These are phyloP conservation scores for Rhynchospora breviuscula DNA, from an alignment of 176 grass and related monocot genomes.

Conservation along the genomic window DNA sequence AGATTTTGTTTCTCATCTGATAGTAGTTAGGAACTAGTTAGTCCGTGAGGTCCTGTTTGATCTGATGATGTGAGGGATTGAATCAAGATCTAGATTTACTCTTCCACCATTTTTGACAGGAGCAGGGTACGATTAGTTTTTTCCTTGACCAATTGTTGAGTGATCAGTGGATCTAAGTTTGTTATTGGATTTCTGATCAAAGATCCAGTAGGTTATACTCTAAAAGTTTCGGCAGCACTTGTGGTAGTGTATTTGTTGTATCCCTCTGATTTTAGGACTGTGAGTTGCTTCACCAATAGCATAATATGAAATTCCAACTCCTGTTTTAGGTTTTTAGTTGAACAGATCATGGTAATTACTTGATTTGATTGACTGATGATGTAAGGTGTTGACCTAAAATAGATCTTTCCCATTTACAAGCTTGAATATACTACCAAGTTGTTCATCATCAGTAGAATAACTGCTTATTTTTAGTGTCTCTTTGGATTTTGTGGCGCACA, in stretches of 20 bases:
- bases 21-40: not conserved
- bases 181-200: not conserved
- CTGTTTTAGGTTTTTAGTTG: not conserved
- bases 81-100: slow-evolving; percentile 3
- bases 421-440: not conserved
- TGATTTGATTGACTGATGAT: not conserved
- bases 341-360: not conserved
- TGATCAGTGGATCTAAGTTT: not conserved
- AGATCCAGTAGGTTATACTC: not conserved
- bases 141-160: not conserved
- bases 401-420: not conserved
- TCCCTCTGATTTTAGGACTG: not conserved
- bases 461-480: not conserved
- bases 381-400: not conserved
- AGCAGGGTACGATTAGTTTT: not conserved
- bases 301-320: not conserved
- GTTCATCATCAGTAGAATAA: not conserved
- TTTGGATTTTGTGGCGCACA: not conserved
- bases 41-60: not conserved
- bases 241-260: not conserved
- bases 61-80: not conserved
- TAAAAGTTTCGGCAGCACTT: not conserved
- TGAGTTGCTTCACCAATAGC: not conserved
- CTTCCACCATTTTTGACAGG: not conserved
- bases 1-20: not conserved